A percentile compares a stretch with the other conserved stretches of the same genome.
These are phyloP conservation scores for Thalassiosira sp. DNA, from an alignment of 352 stramenopile genomes.

Conservation along the genomic window DNA sequence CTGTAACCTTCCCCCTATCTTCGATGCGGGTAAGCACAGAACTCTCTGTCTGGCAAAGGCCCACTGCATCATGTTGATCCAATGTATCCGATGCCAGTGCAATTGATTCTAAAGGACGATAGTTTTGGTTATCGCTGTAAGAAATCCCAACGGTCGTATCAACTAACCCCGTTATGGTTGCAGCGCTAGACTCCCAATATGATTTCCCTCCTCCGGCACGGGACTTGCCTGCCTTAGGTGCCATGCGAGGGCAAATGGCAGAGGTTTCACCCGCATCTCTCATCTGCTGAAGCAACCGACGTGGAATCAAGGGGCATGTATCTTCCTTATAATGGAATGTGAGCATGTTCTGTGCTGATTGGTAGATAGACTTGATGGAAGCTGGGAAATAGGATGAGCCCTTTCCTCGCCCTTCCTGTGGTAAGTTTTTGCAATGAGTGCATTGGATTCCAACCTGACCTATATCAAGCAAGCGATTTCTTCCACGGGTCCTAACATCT, in stretches of 20 bases:
- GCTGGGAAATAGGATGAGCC: constrained; percentile 38
- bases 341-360: constrained; percentile 40
- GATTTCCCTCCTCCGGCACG: constrained; percentile 26
- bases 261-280: constrained; percentile 14
- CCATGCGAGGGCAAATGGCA: constrained; percentile 16
- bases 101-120: constrained; percentile 14
- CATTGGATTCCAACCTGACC: constrained; percentile 44
- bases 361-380: constrained; percentile 23
- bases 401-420: constrained; percentile 31
- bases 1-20: constrained; percentile 27
- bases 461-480: constrained; percentile 26
- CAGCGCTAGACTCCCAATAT: constrained; percentile 23
- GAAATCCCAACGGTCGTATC: constrained; percentile 48
- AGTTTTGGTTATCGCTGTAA: constrained; percentile 17
- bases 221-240: constrained; percentile 36
- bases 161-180: constrained; percentile 22
- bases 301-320: constrained; percentile 38
- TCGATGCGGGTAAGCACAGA: constrained; percentile 16
- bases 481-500: constrained; percentile 32
- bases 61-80: not conserved
- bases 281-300: constrained; percentile 36
- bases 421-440: constrained; percentile 42
- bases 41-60: constrained; percentile 6
- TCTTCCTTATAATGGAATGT: constrained; percentile 36
- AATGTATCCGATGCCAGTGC: not conserved